Conservation (phyloP, 371 early-diverging fungal species). For the Rhizopus delemar region DNA sequence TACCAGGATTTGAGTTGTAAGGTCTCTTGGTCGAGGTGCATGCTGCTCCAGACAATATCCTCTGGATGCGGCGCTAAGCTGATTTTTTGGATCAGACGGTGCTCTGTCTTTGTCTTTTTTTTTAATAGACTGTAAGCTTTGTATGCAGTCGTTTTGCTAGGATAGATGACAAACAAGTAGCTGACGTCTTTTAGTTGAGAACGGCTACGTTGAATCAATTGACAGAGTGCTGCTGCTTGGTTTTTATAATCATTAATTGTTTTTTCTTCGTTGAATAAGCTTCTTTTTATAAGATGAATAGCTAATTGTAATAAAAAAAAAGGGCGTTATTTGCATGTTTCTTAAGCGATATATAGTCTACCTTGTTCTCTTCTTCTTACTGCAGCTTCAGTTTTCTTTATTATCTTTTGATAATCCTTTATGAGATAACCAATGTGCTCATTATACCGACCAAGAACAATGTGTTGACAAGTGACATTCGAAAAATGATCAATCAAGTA, state of each 20-base stretch:
- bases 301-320: too few species aligned
- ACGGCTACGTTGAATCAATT: slow-evolving; percentile 61
- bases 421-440: neutral
- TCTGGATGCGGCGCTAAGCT: slow-evolving; percentile 68
- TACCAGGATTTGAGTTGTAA: slow-evolving; percentile 53
- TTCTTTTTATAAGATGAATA: neutral
- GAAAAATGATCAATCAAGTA: neutral
- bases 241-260: slow-evolving; percentile 72
- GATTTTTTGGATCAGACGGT: slow-evolving; percentile 12
- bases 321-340: too few species aligned
- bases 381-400: slow-evolving; percentile 5
- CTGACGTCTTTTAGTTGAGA: slow-evolving; percentile 48
- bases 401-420: slow-evolving; percentile 9
- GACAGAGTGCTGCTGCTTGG: slow-evolving; percentile 59
- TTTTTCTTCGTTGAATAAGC: slow-evolving; percentile 49
- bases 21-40: slow-evolving; percentile 53
- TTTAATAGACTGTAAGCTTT: slow-evolving; percentile 45
- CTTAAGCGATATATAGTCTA: neutral
- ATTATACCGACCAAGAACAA: slow-evolving; percentile 15
- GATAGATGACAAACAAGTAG: slow-evolving; percentile 73
- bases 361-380: neutral
- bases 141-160: slow-evolving; percentile 36
- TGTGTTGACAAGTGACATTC: slow-evolving; percentile 2
- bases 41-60: slow-evolving; percentile 80
- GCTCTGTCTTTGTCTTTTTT: slow-evolving; percentile 17